A percentile compares a stretch with the other conserved stretches of the same genome.
Evolutionary conservation across 768 basidiomycete species (phyloP).

Genomic region (Agrocybe praecox): DNA sequence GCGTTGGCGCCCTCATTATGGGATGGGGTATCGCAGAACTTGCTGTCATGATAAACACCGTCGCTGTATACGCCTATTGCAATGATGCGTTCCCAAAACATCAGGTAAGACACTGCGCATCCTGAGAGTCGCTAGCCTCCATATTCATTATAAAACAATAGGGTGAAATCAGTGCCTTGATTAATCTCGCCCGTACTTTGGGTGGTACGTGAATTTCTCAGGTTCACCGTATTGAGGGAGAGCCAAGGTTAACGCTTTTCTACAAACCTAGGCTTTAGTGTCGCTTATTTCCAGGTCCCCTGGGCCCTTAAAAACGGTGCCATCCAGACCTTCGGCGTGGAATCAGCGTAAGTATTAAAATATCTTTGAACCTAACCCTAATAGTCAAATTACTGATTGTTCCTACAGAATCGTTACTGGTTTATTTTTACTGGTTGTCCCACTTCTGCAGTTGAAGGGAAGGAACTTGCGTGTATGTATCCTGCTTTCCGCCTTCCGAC

Average conservation of each 20-base stretch:
- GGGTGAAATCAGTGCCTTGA: conserved; percentile 66
- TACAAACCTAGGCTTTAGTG: conserved; percentile 47
- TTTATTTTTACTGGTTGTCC: conserved; percentile 54
- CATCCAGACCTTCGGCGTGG: conserved; percentile 61
- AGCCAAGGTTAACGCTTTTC: neutral
- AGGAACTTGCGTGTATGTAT: conserved; percentile 44
- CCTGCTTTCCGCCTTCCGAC: neutral
- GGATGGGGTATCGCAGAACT: conserved; percentile 71
- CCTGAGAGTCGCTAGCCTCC: neutral
- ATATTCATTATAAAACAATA: conserved; percentile 18
- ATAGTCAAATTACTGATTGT: neutral
- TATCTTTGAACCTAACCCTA: neutral
- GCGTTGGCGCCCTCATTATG: conserved; percentile 56
- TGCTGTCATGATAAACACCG: conserved; percentile 62
- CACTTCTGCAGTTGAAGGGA: conserved; percentile 53
- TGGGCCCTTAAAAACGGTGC: conserved; percentile 66
- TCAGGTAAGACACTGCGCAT: conserved; percentile 21
- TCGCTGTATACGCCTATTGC: conserved; percentile 56
- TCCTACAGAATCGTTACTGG: conserved; percentile 47
- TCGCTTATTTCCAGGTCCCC: conserved; percentile 69
- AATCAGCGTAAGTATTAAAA: conserved; percentile 51
- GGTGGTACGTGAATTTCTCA: conserved; percentile 37
- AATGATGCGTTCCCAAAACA: conserved; percentile 33
- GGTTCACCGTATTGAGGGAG: neutral
- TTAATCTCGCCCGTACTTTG: conserved; percentile 59